Percentiles rank a stretch among this genome's conserved stretches.
Evolutionary conservation across 139 green algal species (phyloP).

Genomic region (Limnomonas spitsbergensis): DNA sequence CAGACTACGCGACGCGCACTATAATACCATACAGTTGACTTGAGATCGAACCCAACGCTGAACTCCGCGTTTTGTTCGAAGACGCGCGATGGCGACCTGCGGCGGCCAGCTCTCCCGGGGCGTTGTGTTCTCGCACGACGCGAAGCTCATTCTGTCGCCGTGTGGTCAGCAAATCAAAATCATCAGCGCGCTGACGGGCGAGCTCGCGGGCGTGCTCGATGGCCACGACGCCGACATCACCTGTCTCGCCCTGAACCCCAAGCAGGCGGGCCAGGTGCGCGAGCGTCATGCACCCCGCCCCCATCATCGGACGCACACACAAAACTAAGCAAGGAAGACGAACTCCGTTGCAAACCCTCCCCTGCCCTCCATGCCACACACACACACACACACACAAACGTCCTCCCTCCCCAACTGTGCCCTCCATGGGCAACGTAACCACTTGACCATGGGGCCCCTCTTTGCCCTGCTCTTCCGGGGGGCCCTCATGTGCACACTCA

Average conservation of each 20-base stretch:
- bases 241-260: not conserved
- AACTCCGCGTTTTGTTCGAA: too few species aligned
- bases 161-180: not conserved
- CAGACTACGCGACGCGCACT: too few species aligned
- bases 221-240: constrained; percentile 6
- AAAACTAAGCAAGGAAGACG: not conserved
- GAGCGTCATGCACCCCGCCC: too few species aligned
- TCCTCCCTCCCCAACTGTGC: too few species aligned
- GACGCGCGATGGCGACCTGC: too few species aligned
- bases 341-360: not conserved
- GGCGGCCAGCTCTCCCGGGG: not conserved
- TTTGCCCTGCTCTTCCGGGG: too few species aligned
- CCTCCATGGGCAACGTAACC: too few species aligned
- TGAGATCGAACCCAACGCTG: too few species aligned
- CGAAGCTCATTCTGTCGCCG: not conserved
- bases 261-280: not conserved
- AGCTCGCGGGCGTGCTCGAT: not conserved
- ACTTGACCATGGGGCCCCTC: too few species aligned
- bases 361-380: not conserved
- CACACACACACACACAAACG: too few species aligned
- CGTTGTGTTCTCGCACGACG: not conserved
- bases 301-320: not conserved
- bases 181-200: not conserved
- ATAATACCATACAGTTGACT: too few species aligned
- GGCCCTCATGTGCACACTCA: too few species aligned